Conservation (phyloP, 305 asterid species). For the Fraxinus velutina region DNA sequence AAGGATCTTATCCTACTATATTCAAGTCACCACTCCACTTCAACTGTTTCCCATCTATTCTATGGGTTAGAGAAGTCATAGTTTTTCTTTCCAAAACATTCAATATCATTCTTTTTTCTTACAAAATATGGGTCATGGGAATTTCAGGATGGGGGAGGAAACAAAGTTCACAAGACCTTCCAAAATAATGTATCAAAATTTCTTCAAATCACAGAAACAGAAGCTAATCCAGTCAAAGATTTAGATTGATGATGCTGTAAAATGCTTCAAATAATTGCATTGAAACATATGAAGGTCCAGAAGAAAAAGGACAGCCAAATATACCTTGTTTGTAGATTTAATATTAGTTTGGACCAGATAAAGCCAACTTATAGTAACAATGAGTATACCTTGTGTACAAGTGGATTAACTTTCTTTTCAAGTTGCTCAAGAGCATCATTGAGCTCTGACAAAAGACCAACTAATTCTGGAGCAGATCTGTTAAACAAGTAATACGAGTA, state of each 20-base stretch:
- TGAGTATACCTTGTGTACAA: conserved; percentile 57
- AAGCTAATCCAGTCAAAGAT: conserved; percentile 2
- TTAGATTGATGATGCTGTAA: not conserved
- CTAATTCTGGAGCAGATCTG: conserved; percentile 93
- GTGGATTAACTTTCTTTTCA: conserved; percentile 77
- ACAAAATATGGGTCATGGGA: conserved; percentile 6
- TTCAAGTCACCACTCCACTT: not conserved
- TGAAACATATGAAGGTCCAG: not conserved
- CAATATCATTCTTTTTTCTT: not conserved
- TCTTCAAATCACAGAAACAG: not conserved
- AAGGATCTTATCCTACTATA: conserved; percentile 6
- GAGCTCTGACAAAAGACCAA: conserved; percentile 86
- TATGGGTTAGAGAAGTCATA: not conserved
- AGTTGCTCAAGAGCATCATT: conserved; percentile 67
- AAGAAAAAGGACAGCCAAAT: not conserved
- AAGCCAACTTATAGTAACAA: not conserved
- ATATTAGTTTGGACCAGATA: not conserved
- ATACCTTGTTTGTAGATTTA: conserved; percentile 5
- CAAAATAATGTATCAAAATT: not conserved
- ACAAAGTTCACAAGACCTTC: not conserved
- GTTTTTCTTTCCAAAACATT: not conserved
- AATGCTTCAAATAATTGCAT: conserved; percentile 5
- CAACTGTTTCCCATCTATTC: not conserved
- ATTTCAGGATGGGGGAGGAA: not conserved
- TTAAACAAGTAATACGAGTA: conserved; percentile 28